phyloP scores from a whole-genome alignment of 2,329 filamentous ascomycete genomes.

The Ophiostoma quercus region DNA sequence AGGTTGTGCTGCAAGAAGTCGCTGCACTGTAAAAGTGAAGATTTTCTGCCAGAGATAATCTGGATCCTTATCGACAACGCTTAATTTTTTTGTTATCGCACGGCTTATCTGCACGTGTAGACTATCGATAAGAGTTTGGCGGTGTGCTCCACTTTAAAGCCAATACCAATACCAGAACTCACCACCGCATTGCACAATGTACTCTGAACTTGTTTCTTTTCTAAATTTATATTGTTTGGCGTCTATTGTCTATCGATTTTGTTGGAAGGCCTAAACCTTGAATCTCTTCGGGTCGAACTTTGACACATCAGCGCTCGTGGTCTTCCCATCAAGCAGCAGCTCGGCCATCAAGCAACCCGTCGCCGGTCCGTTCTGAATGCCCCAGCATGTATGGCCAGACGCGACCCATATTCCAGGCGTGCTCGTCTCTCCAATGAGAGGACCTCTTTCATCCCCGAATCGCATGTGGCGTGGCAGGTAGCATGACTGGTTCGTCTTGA shows the following conservation, averaged over 20 bases:
- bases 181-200: background rate
- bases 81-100: conserved; percentile 24
- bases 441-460: conserved; percentile 57
- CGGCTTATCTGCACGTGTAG: conserved; percentile 21
- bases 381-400: conserved; percentile 94
- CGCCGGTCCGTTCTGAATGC: conserved; percentile 89
- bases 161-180: background rate
- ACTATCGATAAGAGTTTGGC: conserved; percentile 20
- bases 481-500: conserved; percentile 80
- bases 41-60: conserved; percentile 9
- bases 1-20: background rate
- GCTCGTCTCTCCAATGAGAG: conserved; percentile 70
- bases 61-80: background rate
- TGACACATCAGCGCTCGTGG: conserved; percentile 61
- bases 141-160: background rate
- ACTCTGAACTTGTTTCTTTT: background rate
- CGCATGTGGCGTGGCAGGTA: conserved; percentile 76
- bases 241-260: background rate
- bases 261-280: conserved; percentile 36
- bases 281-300: conserved; percentile 63
- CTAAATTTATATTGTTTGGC: background rate
- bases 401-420: conserved; percentile 74
- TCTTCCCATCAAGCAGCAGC: conserved; percentile 66
- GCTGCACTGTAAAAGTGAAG: conserved; percentile 8
- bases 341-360: conserved; percentile 79